These are phyloP conservation scores for Peronospora farinosa DNA, from an alignment of 352 stramenopile species.

Conservation along the genomic window DNA sequence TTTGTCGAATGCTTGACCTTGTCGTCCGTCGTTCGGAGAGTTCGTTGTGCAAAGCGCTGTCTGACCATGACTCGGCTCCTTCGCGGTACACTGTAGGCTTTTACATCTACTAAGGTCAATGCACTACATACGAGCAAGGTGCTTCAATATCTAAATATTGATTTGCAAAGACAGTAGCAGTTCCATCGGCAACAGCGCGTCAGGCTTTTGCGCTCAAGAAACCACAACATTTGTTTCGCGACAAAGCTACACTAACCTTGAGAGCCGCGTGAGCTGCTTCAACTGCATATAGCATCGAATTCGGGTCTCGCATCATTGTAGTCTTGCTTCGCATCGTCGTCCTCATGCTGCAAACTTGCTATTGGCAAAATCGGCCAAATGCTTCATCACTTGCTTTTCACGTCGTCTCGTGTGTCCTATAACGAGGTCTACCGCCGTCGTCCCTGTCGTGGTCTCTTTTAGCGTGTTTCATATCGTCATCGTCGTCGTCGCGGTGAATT, in stretches of 20 bases:
- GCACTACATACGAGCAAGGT: constrained; percentile 25
- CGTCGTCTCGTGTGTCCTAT: constrained; percentile 9
- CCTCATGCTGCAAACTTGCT: constrained; percentile 4
- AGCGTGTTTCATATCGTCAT: constrained; percentile 14
- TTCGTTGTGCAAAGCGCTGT: constrained; percentile 10
- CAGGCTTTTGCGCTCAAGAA: constrained; percentile 39
- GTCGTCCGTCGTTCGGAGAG: constrained; percentile 30
- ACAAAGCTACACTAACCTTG: constrained; percentile 58
- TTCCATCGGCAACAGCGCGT: constrained; percentile 50
- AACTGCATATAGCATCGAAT: constrained; percentile 29
- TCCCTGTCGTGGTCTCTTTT: constrained; percentile 25
- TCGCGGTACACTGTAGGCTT: constrained; percentile 31
- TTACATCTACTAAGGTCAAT: constrained; percentile 17
- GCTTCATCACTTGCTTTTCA: constrained; percentile 24
- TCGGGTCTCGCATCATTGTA: constrained; percentile 26
- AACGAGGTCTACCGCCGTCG: constrained; percentile 15
- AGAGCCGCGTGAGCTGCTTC: constrained; percentile 63
- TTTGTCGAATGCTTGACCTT: constrained; percentile 6
- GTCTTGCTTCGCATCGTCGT: constrained; percentile 15
- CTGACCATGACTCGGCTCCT: constrained; percentile 46
- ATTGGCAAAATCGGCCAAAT: constrained; percentile 27
- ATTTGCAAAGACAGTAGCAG: constrained; percentile 53
- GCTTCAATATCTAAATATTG: constrained; percentile 43
- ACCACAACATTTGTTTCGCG: constrained; percentile 52
- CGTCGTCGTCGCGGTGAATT: background rate